A percentile compares a stretch with the other conserved stretches of the same genome.
phyloP scores from a whole-genome alignment of 2,329 filamentous ascomycete species.

The Simplicillium sp. region DNA sequence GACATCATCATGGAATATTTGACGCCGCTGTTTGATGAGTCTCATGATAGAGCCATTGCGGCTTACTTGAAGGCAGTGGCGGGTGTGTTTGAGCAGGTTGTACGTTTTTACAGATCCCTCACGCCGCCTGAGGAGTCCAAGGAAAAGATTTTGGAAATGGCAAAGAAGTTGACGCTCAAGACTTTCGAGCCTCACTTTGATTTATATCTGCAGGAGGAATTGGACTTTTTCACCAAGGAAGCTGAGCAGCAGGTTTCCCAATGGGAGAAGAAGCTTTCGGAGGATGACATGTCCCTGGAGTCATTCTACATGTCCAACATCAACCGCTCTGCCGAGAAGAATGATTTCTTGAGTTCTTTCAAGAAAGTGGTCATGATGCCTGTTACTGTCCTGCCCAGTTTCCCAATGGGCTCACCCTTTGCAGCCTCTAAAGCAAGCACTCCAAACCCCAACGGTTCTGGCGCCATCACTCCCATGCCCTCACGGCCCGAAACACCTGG shows the following conservation, averaged over 20 bases:
- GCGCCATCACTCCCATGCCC: conserved; percentile 21
- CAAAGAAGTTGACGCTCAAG: conserved; percentile 57
- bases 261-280: conserved; percentile 88
- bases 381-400: conserved; percentile 75
- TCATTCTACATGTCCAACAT: conserved; percentile 95
- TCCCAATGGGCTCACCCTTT: conserved; percentile 51
- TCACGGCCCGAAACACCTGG: conserved; percentile 43
- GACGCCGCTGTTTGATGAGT: conserved; percentile 76
- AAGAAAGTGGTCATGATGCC: conserved; percentile 99
- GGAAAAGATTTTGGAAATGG: conserved; percentile 51
- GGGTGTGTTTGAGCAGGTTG: conserved; percentile 76
- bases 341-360: conserved; percentile 92
- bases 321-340: conserved; percentile 89
- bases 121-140: conserved; percentile 55
- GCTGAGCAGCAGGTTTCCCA: conserved; percentile 68
- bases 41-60: conserved; percentile 64
- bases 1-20: conserved; percentile 82
- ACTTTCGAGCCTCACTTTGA: conserved; percentile 93
- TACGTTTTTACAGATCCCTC: conserved; percentile 67
- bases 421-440: conserved; percentile 28
- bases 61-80: conserved; percentile 81
- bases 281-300: conserved; percentile 83
- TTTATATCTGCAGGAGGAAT: conserved; percentile 82
- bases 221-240: conserved; percentile 71
- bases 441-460: conserved; percentile 15